Evolutionary conservation across 2,329 filamentous ascomycete genomes (phyloP).

Genomic region (Cladosporium sp.): DNA sequence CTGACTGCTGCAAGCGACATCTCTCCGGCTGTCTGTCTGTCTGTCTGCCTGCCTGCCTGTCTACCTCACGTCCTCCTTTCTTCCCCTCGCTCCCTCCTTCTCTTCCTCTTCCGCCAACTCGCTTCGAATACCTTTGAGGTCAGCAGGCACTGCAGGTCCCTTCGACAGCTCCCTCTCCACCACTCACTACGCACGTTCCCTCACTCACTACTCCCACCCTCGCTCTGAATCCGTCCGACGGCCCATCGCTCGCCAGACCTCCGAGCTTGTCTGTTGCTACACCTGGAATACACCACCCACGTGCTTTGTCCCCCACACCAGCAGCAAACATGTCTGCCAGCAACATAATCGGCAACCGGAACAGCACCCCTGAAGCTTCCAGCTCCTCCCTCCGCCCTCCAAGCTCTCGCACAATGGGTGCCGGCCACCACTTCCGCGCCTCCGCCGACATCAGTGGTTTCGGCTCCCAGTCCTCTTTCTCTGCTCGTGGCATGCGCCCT

Average conservation of each 20-base stretch:
- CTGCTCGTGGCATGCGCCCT: slow-evolving; percentile 78
- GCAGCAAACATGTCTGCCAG: slow-evolving; percentile 40
- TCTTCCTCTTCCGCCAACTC: slow-evolving; percentile 3
- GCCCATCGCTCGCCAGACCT: slow-evolving; percentile 2
- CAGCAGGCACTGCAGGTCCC: slow-evolving; percentile 80
- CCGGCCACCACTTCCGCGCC: slow-evolving; percentile 81
- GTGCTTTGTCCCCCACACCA: slow-evolving; percentile 2
- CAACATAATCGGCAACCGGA: slow-evolving; percentile 67
- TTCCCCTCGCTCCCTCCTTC: background rate
- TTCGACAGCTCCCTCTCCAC: slow-evolving; percentile 29
- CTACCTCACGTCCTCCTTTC: background rate
- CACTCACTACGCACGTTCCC: too few species aligned
- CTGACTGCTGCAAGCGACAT: background rate
- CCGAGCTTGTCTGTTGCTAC: slow-evolving; percentile 3
- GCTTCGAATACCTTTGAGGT: slow-evolving; percentile 65
- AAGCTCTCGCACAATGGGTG: slow-evolving; percentile 51
- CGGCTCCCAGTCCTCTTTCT: slow-evolving; percentile 57
- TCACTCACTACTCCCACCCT: background rate
- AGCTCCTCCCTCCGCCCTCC: slow-evolving; percentile 75
- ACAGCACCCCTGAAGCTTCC: slow-evolving; percentile 92
- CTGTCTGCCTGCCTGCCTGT: background rate
- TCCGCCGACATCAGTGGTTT: slow-evolving; percentile 95
- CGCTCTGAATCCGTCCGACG: slow-evolving; percentile 12
- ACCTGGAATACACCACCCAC: background rate
- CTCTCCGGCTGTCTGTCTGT: background rate